Conservation (phyloP, 208 protist species). For the Leishmania lainsoni region DNA sequence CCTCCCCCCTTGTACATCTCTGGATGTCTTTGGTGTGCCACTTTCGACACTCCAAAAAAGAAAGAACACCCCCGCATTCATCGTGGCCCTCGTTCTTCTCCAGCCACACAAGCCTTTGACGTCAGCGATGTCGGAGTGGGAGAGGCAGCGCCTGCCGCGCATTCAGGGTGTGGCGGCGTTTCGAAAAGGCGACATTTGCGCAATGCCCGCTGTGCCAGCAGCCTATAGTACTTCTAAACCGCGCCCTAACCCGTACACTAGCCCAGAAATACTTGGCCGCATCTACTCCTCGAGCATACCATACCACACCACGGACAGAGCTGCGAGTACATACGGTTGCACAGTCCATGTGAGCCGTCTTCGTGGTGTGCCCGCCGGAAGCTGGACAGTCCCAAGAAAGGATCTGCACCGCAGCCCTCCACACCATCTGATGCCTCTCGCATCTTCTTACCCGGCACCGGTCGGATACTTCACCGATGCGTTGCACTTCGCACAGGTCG, state of each 20-base stretch:
- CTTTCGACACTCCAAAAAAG: not conserved
- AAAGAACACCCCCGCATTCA: not conserved
- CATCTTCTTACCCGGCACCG: not conserved
- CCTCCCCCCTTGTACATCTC: not conserved
- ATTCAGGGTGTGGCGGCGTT: not conserved
- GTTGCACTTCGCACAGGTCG: slow-evolving; percentile 11
- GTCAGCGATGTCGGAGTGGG: not conserved
- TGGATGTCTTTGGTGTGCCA: not conserved
- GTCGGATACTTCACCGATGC: slow-evolving; percentile 17
- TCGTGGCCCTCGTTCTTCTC: not conserved
- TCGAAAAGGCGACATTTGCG: not conserved
- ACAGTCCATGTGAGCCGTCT: not conserved
- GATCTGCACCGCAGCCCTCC: not conserved
- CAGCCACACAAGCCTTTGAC: not conserved
- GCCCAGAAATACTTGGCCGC: not conserved
- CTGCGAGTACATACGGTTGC: not conserved
- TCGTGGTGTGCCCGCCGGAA: not conserved
- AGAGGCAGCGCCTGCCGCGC: slow-evolving; percentile 1
- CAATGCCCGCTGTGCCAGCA: not conserved
- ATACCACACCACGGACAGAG: not conserved
- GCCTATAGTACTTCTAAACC: not conserved
- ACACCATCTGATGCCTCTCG: slow-evolving; percentile 22
- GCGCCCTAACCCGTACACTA: not conserved
- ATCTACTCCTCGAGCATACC: not conserved
- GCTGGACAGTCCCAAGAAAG: not conserved